These are phyloP conservation scores for Coemansia umbellata DNA, from an alignment of 192 early-diverging fungal species.

Conservation along the genomic window DNA sequence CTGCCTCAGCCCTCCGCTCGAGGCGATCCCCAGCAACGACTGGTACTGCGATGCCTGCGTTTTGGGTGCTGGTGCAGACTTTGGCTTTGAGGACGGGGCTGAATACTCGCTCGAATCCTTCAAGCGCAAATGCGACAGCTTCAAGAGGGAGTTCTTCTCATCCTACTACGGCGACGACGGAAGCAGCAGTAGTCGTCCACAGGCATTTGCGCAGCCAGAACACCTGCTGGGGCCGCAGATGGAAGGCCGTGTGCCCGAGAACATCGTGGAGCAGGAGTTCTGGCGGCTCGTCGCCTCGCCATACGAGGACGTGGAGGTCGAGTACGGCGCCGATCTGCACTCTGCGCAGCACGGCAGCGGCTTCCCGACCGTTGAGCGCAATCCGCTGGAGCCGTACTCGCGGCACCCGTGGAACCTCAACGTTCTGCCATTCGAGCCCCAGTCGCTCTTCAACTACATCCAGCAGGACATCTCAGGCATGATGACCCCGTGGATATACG, in stretches of 20 bases:
- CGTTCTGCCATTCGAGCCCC: conserved; percentile 73
- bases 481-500: conserved; percentile 97
- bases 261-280: conserved; percentile 85
- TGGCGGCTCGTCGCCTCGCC: conserved; percentile 87
- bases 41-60: conserved; percentile 91
- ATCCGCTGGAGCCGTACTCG: conserved; percentile 65
- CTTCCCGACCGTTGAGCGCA: conserved; percentile 70
- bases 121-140: conserved; percentile 70
- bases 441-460: conserved; percentile 85
- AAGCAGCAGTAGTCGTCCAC: not conserved
- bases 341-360: conserved; percentile 88
- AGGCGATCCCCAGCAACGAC: conserved; percentile 57
- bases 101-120: conserved; percentile 76
- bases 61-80: conserved; percentile 73
- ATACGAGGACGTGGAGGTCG: conserved; percentile 85
- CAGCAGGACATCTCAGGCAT: conserved; percentile 93
- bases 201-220: not conserved
- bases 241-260: conserved; percentile 59
- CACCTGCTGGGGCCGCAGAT: conserved; percentile 11
- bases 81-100: conserved; percentile 89
- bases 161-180: conserved; percentile 39
- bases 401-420: conserved; percentile 84
- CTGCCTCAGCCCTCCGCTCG: conserved; percentile 71
- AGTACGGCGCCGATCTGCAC: conserved; percentile 96
- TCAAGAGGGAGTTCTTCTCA: conserved; percentile 76